Evolutionary conservation across 768 basidiomycete genomes (phyloP).

Genomic region (Trametes meyenii): DNA sequence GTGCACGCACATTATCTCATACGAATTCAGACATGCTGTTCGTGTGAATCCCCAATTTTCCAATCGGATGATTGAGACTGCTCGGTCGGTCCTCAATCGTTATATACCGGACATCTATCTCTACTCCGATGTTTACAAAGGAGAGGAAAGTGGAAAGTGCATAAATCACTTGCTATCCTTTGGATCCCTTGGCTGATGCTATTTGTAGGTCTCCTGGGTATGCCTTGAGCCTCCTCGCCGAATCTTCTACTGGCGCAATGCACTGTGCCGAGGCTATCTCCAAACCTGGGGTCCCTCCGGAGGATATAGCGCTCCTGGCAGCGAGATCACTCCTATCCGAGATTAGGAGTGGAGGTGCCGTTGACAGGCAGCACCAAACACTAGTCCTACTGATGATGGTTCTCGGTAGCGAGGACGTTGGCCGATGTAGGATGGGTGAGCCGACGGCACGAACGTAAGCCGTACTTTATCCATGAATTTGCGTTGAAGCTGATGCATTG

Average conservation of each 20-base stretch:
- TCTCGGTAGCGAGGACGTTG: constrained; percentile 96
- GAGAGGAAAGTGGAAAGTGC: constrained; percentile 95
- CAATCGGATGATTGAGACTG: constrained; percentile 95
- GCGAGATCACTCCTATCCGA: constrained; percentile 79
- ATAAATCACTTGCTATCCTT: constrained; percentile 33
- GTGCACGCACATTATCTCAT: not conserved
- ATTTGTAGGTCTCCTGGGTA: constrained; percentile 92
- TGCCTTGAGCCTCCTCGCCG: constrained; percentile 86
- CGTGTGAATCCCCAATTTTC: constrained; percentile 97
- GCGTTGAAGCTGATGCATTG: not conserved
- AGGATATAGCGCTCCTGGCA: constrained; percentile 87
- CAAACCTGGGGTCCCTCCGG: constrained; percentile 81
- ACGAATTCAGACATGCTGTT: constrained; percentile 76
- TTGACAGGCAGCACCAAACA: constrained; percentile 87
- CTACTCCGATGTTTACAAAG: constrained; percentile 98
- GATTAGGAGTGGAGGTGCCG: constrained; percentile 82
- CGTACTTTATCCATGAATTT: not conserved
- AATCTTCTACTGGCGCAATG: constrained; percentile 88
- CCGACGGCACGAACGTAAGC: constrained; percentile 74
- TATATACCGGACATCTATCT: constrained; percentile 98
- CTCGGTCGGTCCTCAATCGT: constrained; percentile 89
- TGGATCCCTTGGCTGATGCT: not conserved
- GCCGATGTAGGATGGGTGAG: constrained; percentile 83
- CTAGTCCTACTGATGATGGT: constrained; percentile 90
- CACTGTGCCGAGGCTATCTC: constrained; percentile 89